Percentiles rank a stretch among this genome's conserved stretches.
These are phyloP conservation scores for Salix koriyanagi DNA, from an alignment of 345 rosid species.

Conservation along the genomic window DNA sequence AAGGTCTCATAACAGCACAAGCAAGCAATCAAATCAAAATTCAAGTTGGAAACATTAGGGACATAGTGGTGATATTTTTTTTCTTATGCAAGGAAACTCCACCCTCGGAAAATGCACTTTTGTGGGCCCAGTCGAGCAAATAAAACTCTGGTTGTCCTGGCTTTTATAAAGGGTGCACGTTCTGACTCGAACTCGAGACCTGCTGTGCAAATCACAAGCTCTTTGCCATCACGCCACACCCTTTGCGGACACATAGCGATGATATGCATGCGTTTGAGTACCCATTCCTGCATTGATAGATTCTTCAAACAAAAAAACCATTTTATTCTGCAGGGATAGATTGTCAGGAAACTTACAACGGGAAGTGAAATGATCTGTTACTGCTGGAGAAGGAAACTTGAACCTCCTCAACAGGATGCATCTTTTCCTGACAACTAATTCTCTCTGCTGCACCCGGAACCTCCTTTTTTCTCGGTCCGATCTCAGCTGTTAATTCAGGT, in stretches of 20 bases:
- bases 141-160: no score
- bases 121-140: no score
- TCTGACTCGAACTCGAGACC: no score
- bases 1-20: no score
- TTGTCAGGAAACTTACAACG: conserved; percentile 40
- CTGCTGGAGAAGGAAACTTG: conserved; percentile 37
- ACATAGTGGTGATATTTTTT: not conserved
- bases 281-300: not conserved
- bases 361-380: conserved; percentile 62
- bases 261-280: not conserved
- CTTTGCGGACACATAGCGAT: no score
- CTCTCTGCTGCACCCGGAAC: not conserved
- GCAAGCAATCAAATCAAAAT: not conserved
- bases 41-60: not conserved
- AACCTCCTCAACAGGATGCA: conserved; percentile 12
- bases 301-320: not conserved
- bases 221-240: no score
- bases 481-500: not conserved
- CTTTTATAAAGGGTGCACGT: no score
- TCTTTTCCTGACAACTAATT: conserved; percentile 8
- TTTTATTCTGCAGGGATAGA: not conserved
- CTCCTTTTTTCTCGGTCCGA: not conserved
- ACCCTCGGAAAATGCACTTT: no score
- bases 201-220: no score
- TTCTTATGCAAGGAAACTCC: no score